Base-by-base conservation (phyloP, 192 early-diverging fungal species). In the Allomyces macrogynus region DNA sequence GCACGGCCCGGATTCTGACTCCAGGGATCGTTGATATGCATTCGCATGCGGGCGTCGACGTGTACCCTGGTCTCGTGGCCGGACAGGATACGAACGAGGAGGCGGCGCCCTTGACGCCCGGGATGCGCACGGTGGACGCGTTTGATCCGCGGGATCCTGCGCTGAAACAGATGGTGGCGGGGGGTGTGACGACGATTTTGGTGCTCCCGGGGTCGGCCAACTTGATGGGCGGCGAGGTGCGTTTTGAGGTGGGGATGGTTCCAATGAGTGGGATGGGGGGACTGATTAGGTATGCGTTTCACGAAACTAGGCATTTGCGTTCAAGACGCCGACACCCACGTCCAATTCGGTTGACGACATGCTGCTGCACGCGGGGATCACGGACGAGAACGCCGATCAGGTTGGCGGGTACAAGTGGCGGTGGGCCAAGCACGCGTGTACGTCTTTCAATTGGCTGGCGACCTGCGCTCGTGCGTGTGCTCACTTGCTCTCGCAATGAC, bases 1-100 rank as follows among this genome's bases (percentile, higher is more conserved):
- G 60, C 74, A 81, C 49, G 83, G 82, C 9, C n/a, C 77, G 81
- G 49, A 75, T 77, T 57, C 71, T 90, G n/a, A 85, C 86, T 10
- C 89, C 89, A 16, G 89, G 89, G 54, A 76, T 90, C 27, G 80
- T 90, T 4, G 89, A 89, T 67, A 83, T 84, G 85, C 77, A 84
- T 73, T 82, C 81, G 23, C 88, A 90, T 71, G 67, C 79, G 16
- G 88, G 88, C 10, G 70, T 86, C 1, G 72, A 70, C 61, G 81
- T 78, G 0, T 88, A 81, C 83, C 88, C 88, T 3, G 64, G 24
- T 5, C 69, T 88, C 60, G 49, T 20, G 0, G 86, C 68, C 0
- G 81, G 70, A 0, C 18, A 23, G 8, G 88, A 90, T 67, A 75
- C 72, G 14, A 90, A 89, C 71, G 88, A 90, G 67, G 72, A 75